Evolutionary conservation across 2,329 filamentous ascomycete species (phyloP), one percentile per base, ranked within the genome.

Genomic region (Sclerotinia borealis): DNA sequence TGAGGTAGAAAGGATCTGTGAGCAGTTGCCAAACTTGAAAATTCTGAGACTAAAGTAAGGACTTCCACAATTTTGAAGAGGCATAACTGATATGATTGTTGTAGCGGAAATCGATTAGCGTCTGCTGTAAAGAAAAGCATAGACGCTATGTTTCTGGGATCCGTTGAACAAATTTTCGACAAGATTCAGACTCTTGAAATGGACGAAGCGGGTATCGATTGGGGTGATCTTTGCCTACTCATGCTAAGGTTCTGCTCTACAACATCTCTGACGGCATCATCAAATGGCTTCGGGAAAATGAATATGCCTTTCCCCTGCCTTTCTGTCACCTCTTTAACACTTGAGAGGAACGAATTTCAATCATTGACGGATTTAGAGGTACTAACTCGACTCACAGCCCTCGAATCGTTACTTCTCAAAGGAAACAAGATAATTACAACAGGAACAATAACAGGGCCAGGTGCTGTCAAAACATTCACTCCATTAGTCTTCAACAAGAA

Each of bases 361-460:
- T 77, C 79, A 9, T 74, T 93, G 25, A 77, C 80, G 1, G 83
- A 87, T 55, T 68, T 93, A 4, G 73, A 77, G 3, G 77, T 81
- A 31, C 79, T 93, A 5, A 71, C 80, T 3, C 67, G 73, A 27
- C 75, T 90, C 29, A 72, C 74, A 1, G 76, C 78, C 37, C 79
- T 90, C 15, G 81, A 82, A 55, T 84, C 81, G 60, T 77, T 87
- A 0, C 83, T 92, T 59, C 81, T 98, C 59, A 93, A 96, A 70
- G 86, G 87, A 58, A 96, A 96, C 77, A 81, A 80, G 56, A 91
- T 97, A 78, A 71, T 31, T 77, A 81, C 79, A 56, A 90, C 96
- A 78, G 68, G 39, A 39, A 51, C 61, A 4, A 36, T 39, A 25
- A n/a, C 25, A 15, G 37, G 10, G n/a, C 3, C 25, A 22, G 49